Conservation (phyloP, 2,329 filamentous ascomycete species). For the Claviceps africana region DNA sequence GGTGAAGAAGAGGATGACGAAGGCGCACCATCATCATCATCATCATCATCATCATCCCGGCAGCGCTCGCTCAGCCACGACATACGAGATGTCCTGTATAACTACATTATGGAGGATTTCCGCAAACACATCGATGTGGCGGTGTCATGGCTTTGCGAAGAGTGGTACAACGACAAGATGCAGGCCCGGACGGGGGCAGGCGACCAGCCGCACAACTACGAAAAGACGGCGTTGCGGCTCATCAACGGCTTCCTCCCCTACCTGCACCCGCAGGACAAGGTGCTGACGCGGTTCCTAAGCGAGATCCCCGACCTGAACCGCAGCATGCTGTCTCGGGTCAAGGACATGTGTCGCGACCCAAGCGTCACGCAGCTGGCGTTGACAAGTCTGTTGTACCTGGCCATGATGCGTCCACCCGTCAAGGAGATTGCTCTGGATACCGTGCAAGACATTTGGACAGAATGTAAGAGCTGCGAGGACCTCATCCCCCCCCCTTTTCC, state of each 20-base stretch:
- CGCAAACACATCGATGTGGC: constrained; percentile 77
- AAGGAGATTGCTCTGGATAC: constrained; percentile 49
- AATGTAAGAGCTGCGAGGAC: constrained; percentile 34
- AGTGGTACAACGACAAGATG: constrained; percentile 84
- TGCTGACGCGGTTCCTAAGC: constrained; percentile 78
- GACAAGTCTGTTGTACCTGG: constrained; percentile 51
- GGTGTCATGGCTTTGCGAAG: constrained; percentile 88
- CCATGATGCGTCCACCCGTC: constrained; percentile 53
- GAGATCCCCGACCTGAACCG: constrained; percentile 73
- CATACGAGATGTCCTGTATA: constrained; percentile 69
- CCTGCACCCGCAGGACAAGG: constrained; percentile 79
- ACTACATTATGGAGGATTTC: constrained; percentile 85
- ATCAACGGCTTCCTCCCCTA: constrained; percentile 83
- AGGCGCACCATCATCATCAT: constrained; percentile 16
- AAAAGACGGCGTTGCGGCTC: constrained; percentile 65
- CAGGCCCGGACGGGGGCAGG: constrained; percentile 24
- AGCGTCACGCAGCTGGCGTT: constrained; percentile 49
- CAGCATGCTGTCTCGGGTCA: constrained; percentile 59
- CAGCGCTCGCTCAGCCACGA: constrained; percentile 43
- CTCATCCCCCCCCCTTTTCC: not conserved
- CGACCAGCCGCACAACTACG: constrained; percentile 52
- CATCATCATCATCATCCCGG: constrained; percentile 9
- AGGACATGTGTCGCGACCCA: constrained; percentile 51
- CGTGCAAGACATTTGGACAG: constrained; percentile 52
- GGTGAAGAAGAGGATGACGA: constrained; percentile 50